Conservation (phyloP, 176 grass and related monocot genomes). For the Triticum urartu region DNA sequence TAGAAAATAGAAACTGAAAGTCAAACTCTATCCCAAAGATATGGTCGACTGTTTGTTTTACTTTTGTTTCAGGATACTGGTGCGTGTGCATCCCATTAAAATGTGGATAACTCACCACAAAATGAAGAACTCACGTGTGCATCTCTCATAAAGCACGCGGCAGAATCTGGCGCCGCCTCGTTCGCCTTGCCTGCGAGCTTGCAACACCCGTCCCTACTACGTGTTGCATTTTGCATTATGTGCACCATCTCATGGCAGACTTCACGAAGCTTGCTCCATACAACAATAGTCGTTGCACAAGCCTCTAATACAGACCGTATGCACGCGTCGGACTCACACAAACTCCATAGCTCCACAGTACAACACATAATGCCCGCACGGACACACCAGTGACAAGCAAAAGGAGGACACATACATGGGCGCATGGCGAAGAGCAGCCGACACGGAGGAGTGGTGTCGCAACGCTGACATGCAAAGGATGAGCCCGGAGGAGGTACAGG, state of each 20-base stretch:
- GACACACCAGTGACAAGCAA: neutral
- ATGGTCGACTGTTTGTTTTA: too few relatives aligned
- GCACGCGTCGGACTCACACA: too few relatives aligned
- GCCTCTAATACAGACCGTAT: too few relatives aligned
- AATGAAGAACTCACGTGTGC: neutral
- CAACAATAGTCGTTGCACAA: neutral
- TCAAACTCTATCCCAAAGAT: too few relatives aligned
- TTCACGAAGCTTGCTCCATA: neutral
- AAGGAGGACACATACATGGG: neutral
- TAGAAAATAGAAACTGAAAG: too few relatives aligned
- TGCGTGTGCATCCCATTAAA: too few relatives aligned
- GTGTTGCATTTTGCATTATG: neutral
- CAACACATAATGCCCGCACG: neutral
- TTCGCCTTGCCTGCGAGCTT: neutral
- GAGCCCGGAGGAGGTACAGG: constrained; percentile 45
- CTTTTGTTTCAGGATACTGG: too few relatives aligned
- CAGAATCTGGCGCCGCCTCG: neutral
- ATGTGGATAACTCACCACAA: neutral
- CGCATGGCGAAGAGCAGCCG: neutral
- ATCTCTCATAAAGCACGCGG: neutral
- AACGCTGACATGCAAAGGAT: constrained; percentile 66
- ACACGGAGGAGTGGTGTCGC: constrained; percentile 41
- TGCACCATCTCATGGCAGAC: neutral
- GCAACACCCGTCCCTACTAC: neutral
- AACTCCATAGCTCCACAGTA: too few relatives aligned